phyloP scores from a whole-genome alignment of 2,329 filamentous ascomycete species.

The Leptographium galeiforme region DNA sequence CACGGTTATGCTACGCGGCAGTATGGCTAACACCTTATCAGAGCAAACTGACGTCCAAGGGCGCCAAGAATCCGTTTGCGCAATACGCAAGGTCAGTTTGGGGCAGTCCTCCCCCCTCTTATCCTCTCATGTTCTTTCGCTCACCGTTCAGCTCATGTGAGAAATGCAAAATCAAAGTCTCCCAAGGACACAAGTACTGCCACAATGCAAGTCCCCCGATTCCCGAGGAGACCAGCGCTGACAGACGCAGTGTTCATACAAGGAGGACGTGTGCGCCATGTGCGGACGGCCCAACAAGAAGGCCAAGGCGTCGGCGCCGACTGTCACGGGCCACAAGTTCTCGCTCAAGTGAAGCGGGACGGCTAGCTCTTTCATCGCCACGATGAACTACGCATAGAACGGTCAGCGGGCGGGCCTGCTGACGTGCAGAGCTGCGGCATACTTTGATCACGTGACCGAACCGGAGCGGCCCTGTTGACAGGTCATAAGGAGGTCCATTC shows the following conservation, averaged over 20 bases:
- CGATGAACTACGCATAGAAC: not conserved
- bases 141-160: constrained; percentile 32
- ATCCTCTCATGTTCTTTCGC: too few species aligned
- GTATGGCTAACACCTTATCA: constrained; percentile 14
- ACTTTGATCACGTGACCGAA: too few species aligned
- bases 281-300: constrained; percentile 47
- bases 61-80: constrained; percentile 53
- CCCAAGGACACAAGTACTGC: constrained; percentile 46
- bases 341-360: constrained; percentile 37
- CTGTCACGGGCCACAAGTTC: constrained; percentile 48
- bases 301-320: constrained; percentile 33
- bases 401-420: too few species aligned
- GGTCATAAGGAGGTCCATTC: too few species aligned
- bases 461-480: too few species aligned
- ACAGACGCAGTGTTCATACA: constrained; percentile 38
- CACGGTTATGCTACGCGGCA: not conserved
- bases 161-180: constrained; percentile 50
- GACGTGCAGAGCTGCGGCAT: too few species aligned
- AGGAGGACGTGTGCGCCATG: constrained; percentile 48
- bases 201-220: constrained; percentile 19
- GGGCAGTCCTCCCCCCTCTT: not conserved
- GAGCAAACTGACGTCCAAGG: constrained; percentile 52
- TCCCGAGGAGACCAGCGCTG: too few species aligned
- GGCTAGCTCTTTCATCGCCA: too few species aligned
- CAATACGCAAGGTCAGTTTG: constrained; percentile 35